These are phyloP conservation scores for Suhomyces faveliae DNA, from an alignment of 805 yeast genomes.

Conservation along the genomic window DNA sequence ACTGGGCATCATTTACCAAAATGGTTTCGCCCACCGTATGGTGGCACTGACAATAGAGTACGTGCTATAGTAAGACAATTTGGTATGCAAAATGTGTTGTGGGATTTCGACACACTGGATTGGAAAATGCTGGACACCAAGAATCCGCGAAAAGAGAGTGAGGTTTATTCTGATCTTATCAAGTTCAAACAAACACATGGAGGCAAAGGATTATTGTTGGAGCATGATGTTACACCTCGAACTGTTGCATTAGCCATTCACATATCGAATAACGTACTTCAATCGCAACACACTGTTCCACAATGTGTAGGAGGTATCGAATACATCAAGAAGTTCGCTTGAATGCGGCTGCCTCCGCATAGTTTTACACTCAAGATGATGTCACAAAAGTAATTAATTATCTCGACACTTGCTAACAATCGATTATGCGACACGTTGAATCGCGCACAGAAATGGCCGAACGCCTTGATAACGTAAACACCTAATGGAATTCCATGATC, in stretches of 20 bases:
- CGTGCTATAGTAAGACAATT: conserved; percentile 76
- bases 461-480: not conserved
- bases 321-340: conserved; percentile 46
- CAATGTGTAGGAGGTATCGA: conserved; percentile 70
- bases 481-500: not conserved
- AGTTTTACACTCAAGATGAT: not conserved
- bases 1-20: conserved; percentile 83
- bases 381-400: not conserved
- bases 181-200: conserved; percentile 43
- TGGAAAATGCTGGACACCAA: conserved; percentile 61
- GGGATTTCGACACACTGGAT: conserved; percentile 92
- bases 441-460: not conserved
- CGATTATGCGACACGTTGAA: not conserved
- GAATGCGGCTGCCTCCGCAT: not conserved
- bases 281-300: conserved; percentile 71
- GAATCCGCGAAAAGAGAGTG: conserved; percentile 45
- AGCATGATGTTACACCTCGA: conserved; percentile 71
- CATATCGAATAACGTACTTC: conserved; percentile 50
- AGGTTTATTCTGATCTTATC: conserved; percentile 55
- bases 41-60: conserved; percentile 87
- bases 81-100: conserved; percentile 82
- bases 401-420: not conserved
- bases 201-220: conserved; percentile 68
- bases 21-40: conserved; percentile 96
- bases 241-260: conserved; percentile 72